A percentile compares a stretch with the other conserved stretches of the same genome.
phyloP scores from a whole-genome alignment of 2,329 filamentous ascomycete species.

The Epichloe glyceriae region DNA sequence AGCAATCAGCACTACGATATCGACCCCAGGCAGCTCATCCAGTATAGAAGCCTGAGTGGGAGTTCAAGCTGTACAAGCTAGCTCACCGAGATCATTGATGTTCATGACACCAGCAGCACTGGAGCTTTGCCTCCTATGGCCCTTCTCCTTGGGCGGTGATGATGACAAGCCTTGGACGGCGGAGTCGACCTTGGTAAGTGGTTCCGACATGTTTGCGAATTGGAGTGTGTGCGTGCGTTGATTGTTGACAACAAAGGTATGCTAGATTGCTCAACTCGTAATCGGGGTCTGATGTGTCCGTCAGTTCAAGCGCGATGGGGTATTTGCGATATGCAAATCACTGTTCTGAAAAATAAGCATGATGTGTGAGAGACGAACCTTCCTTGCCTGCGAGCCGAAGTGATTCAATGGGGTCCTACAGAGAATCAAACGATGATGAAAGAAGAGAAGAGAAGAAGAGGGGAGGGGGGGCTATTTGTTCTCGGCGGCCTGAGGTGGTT shows the following conservation, averaged over 20 bases:
- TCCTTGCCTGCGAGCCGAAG: neutral
- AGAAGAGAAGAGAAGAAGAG: constrained; percentile 9
- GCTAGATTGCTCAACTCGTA: neutral
- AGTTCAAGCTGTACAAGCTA: neutral
- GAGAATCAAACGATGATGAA: constrained; percentile 9
- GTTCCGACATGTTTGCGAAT: constrained; percentile 27
- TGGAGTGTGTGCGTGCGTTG: neutral
- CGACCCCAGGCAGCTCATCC: neutral
- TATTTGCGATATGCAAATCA: neutral
- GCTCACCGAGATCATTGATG: constrained; percentile 74
- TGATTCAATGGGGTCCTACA: constrained; percentile 8
- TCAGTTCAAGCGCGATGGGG: neutral
- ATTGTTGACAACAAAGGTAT: neutral
- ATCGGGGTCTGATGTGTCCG: neutral
- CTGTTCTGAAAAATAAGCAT: neutral
- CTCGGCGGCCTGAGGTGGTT: constrained; percentile 15
- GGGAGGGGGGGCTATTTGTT: constrained; percentile 15
- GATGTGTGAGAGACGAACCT: constrained; percentile 5
- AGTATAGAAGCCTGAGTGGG: neutral
- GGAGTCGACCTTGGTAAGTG: constrained; percentile 82
- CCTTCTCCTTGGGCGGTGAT: constrained; percentile 53
- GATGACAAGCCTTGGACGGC: constrained; percentile 68
- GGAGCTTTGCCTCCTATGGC: constrained; percentile 60
- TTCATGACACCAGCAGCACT: constrained; percentile 55
- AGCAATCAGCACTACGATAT: neutral